These are phyloP conservation scores for Knufia fluminis DNA, from an alignment of 2,329 filamentous ascomycete genomes.

Conservation along the genomic window DNA sequence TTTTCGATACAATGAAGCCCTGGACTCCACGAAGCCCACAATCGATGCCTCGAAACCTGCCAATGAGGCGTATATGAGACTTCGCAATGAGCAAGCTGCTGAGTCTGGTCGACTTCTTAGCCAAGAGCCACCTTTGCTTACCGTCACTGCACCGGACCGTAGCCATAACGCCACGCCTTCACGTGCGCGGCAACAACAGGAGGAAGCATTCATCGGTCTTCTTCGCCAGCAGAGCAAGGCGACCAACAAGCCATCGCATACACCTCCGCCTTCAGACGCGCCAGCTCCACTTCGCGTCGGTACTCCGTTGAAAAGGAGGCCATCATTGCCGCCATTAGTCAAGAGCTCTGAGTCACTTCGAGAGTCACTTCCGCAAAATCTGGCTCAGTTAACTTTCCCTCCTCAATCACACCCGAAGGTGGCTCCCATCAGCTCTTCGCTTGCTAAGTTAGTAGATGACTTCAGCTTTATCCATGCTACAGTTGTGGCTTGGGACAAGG, in stretches of 20 bases:
- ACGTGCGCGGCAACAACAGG: constrained; percentile 26
- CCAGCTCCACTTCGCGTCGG: constrained; percentile 1
- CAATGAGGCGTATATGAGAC: constrained; percentile 39
- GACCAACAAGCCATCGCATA: constrained; percentile 10
- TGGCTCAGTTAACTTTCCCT: neutral
- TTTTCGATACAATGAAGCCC: constrained; percentile 36
- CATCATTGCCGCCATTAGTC: constrained; percentile 5
- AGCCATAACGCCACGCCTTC: constrained; percentile 18
- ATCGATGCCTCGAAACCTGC: constrained; percentile 32
- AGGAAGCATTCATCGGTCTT: constrained; percentile 40
- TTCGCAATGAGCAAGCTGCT: constrained; percentile 35
- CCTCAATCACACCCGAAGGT: constrained; percentile 1
- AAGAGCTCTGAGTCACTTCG: constrained; percentile 6
- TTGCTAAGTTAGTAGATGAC: constrained; percentile 32
- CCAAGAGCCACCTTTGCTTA: constrained; percentile 20
- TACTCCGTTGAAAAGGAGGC: constrained; percentile 2
- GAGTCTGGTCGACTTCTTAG: constrained; percentile 37
- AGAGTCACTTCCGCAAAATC: neutral
- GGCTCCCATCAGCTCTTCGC: constrained; percentile 14
- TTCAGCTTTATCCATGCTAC: constrained; percentile 36
- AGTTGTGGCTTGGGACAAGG: constrained; percentile 38
- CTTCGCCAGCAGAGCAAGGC: constrained; percentile 36
- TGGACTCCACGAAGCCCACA: constrained; percentile 30
- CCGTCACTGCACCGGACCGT: constrained; percentile 9
- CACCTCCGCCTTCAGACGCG: neutral